phyloP scores from a whole-genome alignment of 768 basidiomycete species.

The Suillus fuscotomentosus region DNA sequence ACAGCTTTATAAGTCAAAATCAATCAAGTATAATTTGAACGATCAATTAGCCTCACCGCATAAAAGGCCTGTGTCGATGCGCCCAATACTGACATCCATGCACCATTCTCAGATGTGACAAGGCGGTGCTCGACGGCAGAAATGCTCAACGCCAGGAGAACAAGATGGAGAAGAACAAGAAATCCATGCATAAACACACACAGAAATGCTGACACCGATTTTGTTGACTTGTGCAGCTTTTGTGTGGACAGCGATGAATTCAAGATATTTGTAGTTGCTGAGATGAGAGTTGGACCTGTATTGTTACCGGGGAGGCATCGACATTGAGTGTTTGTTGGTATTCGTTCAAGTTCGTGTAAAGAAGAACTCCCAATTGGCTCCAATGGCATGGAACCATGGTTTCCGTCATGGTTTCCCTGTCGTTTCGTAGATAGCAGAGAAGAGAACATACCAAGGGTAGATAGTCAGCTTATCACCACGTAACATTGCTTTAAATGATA shows the following conservation, averaged over 20 bases:
- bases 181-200: not conserved
- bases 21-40: not conserved
- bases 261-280: not conserved
- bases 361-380: not conserved
- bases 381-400: not conserved
- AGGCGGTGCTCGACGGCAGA: slow-evolving; percentile 3
- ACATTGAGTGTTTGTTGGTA: not conserved
- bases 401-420: not conserved
- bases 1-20: slow-evolving; percentile 10
- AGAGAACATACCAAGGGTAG: not conserved
- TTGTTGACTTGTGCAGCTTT: not conserved
- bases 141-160: slow-evolving; percentile 2
- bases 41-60: not conserved
- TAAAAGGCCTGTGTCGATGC: slow-evolving; percentile 7
- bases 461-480: not conserved
- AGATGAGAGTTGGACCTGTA: not conserved
- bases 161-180: slow-evolving; percentile 13
- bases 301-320: not conserved
- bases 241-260: not conserved
- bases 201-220: not conserved
- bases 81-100: not conserved
- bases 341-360: not conserved
- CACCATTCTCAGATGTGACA: not conserved
- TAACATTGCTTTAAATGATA: too few species aligned
- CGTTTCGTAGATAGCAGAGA: not conserved